These are phyloP conservation scores for Aspergillus biplanus DNA, from an alignment of 495 filamentous ascomycete genomes.

Conservation along the genomic window DNA sequence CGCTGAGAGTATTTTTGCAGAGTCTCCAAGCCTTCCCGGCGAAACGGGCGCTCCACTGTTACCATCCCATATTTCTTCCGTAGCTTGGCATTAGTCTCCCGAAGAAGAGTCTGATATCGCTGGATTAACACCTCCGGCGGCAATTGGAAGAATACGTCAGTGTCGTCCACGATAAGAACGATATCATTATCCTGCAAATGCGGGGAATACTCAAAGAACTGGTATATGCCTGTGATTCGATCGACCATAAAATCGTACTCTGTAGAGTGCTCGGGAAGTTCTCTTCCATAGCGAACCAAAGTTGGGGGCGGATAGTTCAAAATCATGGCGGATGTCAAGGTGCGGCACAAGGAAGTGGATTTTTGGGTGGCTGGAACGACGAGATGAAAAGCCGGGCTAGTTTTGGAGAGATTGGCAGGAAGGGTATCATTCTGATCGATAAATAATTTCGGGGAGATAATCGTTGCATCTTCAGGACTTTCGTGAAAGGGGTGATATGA, in stretches of 20 bases:
- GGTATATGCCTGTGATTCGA: slow-evolving; percentile 53
- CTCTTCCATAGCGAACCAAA: slow-evolving; percentile 51
- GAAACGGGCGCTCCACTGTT: slow-evolving; percentile 29
- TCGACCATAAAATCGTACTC: slow-evolving; percentile 43
- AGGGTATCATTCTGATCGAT: slow-evolving; percentile 33
- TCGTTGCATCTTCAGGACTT: slow-evolving; percentile 41
- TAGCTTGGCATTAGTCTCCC: slow-evolving; percentile 53
- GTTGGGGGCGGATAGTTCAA: slow-evolving; percentile 65
- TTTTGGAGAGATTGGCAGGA: slow-evolving; percentile 44
- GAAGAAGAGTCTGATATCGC: slow-evolving; percentile 55
- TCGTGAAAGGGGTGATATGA: slow-evolving; percentile 38
- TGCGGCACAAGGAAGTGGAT: slow-evolving; percentile 60
- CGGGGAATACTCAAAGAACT: slow-evolving; percentile 55
- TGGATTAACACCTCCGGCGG: slow-evolving; percentile 60
- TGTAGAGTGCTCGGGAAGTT: slow-evolving; percentile 34
- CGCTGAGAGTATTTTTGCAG: slow-evolving; percentile 57
- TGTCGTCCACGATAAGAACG: slow-evolving; percentile 60
- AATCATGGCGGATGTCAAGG: slow-evolving; percentile 61
- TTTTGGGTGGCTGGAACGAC: slow-evolving; percentile 56
- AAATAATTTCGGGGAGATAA: slow-evolving; percentile 30
- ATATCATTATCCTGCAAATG: slow-evolving; percentile 60
- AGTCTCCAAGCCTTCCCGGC: slow-evolving; percentile 30
- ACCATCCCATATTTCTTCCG: slow-evolving; percentile 51
- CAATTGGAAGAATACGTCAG: slow-evolving; percentile 65
- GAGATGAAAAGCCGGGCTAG: slow-evolving; percentile 63